These are phyloP conservation scores for Haplosporangium gracile DNA, from an alignment of 192 early-diverging fungal species.

Conservation along the genomic window DNA sequence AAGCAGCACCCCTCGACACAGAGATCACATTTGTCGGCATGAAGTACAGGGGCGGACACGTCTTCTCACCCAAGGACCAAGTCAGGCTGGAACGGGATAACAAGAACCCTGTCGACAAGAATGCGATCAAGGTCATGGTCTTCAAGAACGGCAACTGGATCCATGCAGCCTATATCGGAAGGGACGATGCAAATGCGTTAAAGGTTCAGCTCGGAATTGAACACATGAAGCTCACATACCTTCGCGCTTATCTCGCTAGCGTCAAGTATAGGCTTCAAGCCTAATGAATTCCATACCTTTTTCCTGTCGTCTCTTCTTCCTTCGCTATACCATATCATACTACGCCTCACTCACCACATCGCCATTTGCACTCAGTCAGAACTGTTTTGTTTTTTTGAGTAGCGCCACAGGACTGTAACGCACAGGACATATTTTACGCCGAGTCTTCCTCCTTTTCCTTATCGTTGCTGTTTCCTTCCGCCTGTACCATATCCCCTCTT, in stretches of 20 bases:
- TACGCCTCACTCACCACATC: neutral
- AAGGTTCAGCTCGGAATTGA: conserved; percentile 3
- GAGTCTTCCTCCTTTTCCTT: no score
- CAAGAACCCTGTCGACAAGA: conserved; percentile 1
- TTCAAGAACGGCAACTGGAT: neutral
- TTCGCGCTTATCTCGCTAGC: neutral
- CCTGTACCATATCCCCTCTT: no score
- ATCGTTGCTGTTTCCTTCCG: no score
- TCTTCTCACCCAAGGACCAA: neutral
- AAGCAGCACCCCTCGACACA: neutral
- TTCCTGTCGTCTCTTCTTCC: neutral
- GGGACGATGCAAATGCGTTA: neutral
- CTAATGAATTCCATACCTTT: neutral
- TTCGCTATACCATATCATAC: neutral
- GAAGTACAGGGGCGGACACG: neutral
- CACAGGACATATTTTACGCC: no score
- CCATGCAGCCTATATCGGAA: neutral
- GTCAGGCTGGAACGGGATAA: neutral
- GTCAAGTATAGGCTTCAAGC: neutral
- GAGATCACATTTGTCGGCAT: conserved; percentile 3
- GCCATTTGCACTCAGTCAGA: neutral
- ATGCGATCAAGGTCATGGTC: conserved; percentile 1
- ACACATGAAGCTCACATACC: neutral
- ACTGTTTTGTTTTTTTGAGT: neutral
- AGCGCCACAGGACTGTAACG: neutral